Conservation (phyloP, 2,329 filamentous ascomycete genomes). For the Apiospora marii region DNA sequence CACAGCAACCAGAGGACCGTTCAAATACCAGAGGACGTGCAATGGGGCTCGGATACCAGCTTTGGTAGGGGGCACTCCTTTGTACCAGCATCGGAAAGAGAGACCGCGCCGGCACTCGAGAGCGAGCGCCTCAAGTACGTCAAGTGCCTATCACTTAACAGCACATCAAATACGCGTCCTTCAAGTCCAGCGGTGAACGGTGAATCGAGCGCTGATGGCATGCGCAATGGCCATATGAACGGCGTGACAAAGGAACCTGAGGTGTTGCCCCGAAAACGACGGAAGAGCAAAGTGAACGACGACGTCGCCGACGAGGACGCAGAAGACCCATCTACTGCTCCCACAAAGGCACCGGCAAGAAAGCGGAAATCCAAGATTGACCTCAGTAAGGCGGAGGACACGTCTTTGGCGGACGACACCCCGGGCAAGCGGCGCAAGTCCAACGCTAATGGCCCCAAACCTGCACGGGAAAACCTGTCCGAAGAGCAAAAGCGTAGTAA, state of each 20-base stretch:
- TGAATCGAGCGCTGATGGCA: constrained; percentile 38
- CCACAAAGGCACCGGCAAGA: constrained; percentile 45
- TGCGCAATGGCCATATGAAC: constrained; percentile 32
- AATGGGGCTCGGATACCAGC: constrained; percentile 74
- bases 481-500: constrained; percentile 89
- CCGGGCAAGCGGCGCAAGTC: constrained; percentile 61
- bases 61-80: constrained; percentile 68
- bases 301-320: constrained; percentile 54
- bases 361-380: constrained; percentile 59
- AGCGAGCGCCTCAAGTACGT: constrained; percentile 63
- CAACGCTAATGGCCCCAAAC: constrained; percentile 50
- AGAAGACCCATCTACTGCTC: constrained; percentile 40
- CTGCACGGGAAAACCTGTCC: constrained; percentile 74
- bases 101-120: constrained; percentile 64
- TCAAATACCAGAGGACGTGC: constrained; percentile 56
- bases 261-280: constrained; percentile 58
- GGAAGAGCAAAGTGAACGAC: constrained; percentile 62
- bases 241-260: constrained; percentile 48
- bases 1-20: constrained; percentile 38
- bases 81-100: constrained; percentile 61
- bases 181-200: constrained; percentile 58
- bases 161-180: constrained; percentile 65
- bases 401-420: constrained; percentile 45
- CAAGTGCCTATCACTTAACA: constrained; percentile 64
- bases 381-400: constrained; percentile 44